These are phyloP conservation scores for Zopfochytrium polystomum DNA, from an alignment of 371 early-diverging fungal species.

Conservation along the genomic window DNA sequence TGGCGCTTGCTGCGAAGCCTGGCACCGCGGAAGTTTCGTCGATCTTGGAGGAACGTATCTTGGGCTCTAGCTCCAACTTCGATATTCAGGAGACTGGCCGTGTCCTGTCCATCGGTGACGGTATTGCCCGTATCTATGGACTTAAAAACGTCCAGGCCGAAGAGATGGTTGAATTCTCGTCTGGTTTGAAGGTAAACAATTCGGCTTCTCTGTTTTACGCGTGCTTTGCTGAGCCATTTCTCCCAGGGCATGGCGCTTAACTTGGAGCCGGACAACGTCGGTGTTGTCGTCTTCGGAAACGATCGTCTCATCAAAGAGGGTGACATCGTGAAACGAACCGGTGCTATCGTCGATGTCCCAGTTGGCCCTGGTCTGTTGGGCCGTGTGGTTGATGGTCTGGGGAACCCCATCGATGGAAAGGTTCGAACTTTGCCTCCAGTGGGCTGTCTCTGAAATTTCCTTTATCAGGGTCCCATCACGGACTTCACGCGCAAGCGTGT, in stretches of 20 bases:
- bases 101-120: conserved; percentile 96
- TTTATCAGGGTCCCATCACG: conserved; percentile 85
- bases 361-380: conserved; percentile 88
- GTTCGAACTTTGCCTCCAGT: conserved; percentile 21
- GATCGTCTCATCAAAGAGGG: conserved; percentile 96
- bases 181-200: conserved; percentile 79
- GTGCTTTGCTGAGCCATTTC: too few relatives aligned
- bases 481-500: conserved; percentile 80
- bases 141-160: conserved; percentile 97
- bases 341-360: conserved; percentile 94
- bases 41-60: conserved; percentile 88
- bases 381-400: conserved; percentile 94
- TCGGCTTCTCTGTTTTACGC: neutral
- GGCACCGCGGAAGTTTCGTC: conserved; percentile 81
- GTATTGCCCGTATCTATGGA: conserved; percentile 98
- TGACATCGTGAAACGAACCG: conserved; percentile 95
- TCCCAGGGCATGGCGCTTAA: conserved; percentile 93
- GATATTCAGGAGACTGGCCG: conserved; percentile 95
- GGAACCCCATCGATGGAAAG: conserved; percentile 97
- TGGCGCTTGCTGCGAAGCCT: conserved; percentile 2
- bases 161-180: conserved; percentile 98
- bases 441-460: neutral
- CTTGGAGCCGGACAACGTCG: conserved; percentile 96
- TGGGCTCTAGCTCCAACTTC: conserved; percentile 68
- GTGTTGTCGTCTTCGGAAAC: conserved; percentile 98